These are phyloP conservation scores for Gelatoporia subvermispora DNA, from an alignment of 768 basidiomycete genomes.

Conservation along the genomic window DNA sequence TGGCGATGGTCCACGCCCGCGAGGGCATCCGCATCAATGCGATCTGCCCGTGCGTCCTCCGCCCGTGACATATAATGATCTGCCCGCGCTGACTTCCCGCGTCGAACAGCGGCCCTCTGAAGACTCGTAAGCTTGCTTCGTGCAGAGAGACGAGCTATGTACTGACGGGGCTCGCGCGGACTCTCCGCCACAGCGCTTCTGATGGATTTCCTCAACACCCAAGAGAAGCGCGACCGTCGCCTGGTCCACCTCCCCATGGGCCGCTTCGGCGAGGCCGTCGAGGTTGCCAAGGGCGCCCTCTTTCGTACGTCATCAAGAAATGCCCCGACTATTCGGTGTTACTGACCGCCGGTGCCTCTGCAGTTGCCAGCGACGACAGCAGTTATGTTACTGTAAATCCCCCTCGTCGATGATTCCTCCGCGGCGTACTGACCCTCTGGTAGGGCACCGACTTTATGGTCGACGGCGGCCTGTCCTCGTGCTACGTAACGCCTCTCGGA, in stretches of 20 bases:
- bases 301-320: constrained; percentile 62
- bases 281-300: constrained; percentile 87
- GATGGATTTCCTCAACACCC: constrained; percentile 97
- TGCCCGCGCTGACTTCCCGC: background rate
- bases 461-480: constrained; percentile 88
- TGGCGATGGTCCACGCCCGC: constrained; percentile 95
- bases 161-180: too few species aligned
- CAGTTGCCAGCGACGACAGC: constrained; percentile 91
- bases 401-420: too few species aligned
- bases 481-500: constrained; percentile 88
- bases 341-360: constrained; percentile 1
- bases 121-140: constrained; percentile 65
- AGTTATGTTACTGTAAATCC: constrained; percentile 86
- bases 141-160: background rate
- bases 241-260: constrained; percentile 94
- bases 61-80: constrained; percentile 3
- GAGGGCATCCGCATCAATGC: constrained; percentile 97
- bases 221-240: constrained; percentile 90
- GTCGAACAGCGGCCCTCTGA: constrained; percentile 74
- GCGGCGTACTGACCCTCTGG: background rate
- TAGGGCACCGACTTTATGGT: constrained; percentile 93
- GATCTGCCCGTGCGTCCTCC: constrained; percentile 81
- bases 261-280: constrained; percentile 94
- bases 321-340: background rate
- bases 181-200: constrained; percentile 65